These are phyloP conservation scores for Starmerella kuoi DNA, from an alignment of 805 yeast genomes.

Conservation along the genomic window DNA sequence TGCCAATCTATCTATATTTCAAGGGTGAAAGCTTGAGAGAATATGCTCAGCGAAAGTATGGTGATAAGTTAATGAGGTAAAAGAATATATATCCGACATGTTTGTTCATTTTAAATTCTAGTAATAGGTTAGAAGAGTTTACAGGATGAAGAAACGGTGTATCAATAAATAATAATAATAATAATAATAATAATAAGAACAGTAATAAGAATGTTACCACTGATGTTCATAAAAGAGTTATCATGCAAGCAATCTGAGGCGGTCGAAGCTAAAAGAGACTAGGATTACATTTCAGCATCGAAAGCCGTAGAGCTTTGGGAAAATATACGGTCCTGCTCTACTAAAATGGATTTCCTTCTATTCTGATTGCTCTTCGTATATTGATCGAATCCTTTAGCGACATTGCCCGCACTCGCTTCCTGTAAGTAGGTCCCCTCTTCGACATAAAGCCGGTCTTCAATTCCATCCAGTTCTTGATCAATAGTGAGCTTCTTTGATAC, in stretches of 20 bases:
- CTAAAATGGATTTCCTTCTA: constrained; percentile 36
- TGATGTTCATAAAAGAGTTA: no score
- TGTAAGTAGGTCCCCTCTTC: constrained; percentile 68
- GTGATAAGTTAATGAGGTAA: constrained; percentile 3
- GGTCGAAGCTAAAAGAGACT: no score
- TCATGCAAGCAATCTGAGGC: no score
- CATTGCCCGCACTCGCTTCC: constrained; percentile 62
- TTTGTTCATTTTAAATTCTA: no score
- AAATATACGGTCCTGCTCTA: constrained; percentile 71
- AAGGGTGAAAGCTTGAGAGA: constrained; percentile 13
- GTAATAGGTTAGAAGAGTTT: not conserved
- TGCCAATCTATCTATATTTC: constrained; percentile 27
- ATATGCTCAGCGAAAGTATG: constrained; percentile 15
- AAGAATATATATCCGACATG: no score
- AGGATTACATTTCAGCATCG: constrained; percentile 16
- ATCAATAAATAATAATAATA: not conserved
- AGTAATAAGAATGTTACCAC: no score
- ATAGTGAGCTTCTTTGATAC: constrained; percentile 48
- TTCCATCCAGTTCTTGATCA: constrained; percentile 41
- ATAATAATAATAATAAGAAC: not conserved
- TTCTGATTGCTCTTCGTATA: constrained; percentile 44
- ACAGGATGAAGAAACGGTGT: not conserved
- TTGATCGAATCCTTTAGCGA: constrained; percentile 83
- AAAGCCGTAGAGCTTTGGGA: constrained; percentile 46
- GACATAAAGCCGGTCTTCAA: constrained; percentile 70